Conservation (phyloP, 2,329 filamentous ascomycete species). For the Paecilomyces variotii region DNA sequence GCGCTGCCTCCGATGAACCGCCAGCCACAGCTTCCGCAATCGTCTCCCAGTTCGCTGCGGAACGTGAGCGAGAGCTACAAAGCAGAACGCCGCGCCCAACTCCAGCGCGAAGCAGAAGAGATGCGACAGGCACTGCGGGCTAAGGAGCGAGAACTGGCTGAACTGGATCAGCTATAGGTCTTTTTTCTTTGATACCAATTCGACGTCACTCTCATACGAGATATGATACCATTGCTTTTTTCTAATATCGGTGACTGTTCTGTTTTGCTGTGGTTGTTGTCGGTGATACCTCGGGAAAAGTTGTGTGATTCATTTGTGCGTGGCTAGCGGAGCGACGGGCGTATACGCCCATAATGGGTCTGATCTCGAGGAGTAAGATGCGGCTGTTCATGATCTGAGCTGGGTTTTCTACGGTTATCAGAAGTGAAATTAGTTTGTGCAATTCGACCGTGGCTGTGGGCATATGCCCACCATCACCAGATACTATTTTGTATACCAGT, state of each 20-base stretch:
- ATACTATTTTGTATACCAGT: neutral
- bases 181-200: neutral
- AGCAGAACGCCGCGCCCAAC: slow-evolving; percentile 55
- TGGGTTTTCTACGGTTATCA: neutral
- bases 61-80: slow-evolving; percentile 43
- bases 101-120: slow-evolving; percentile 65
- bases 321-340: neutral
- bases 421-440: neutral
- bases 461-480: neutral
- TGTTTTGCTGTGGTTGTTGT: neutral
- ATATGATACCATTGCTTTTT: neutral
- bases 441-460: neutral
- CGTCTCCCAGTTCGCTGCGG: slow-evolving; percentile 19
- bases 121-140: slow-evolving; percentile 66
- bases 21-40: slow-evolving; percentile 7
- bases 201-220: neutral
- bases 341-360: neutral
- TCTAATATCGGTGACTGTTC: neutral
- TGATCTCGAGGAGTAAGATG: neutral
- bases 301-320: neutral
- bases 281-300: slow-evolving; percentile 4
- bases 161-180: slow-evolving; percentile 27
- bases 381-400: neutral
- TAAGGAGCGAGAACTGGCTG: slow-evolving; percentile 66
- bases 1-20: slow-evolving; percentile 24